phyloP scores from a whole-genome alignment of 257 asterid species.

The Nicotiana attenuata region DNA sequence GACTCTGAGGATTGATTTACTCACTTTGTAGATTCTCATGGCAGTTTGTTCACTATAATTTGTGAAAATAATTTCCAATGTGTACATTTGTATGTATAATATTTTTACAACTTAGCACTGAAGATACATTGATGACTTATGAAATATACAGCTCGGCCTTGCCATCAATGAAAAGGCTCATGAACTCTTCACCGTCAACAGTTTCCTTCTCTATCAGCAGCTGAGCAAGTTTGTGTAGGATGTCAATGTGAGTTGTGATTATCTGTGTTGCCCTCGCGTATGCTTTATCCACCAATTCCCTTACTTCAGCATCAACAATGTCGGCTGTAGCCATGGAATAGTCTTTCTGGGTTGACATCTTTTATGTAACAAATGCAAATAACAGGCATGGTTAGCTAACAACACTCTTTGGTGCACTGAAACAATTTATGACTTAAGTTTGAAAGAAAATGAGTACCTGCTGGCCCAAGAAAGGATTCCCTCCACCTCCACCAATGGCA shows the following conservation, averaged over 20 bases:
- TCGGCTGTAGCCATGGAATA: slow-evolving; percentile 99
- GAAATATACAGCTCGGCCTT: slow-evolving; percentile 68
- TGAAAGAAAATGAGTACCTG: slow-evolving; percentile 38
- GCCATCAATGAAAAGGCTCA: slow-evolving; percentile 97
- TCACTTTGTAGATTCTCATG: slow-evolving; percentile 17
- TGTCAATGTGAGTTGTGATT: slow-evolving; percentile 61
- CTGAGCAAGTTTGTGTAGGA: slow-evolving; percentile 89
- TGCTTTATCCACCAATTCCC: slow-evolving; percentile 78
- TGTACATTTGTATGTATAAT: slow-evolving; percentile 18
- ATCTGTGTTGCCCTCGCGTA: slow-evolving; percentile 66
- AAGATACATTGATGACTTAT: slow-evolving; percentile 19
- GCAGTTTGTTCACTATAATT: slow-evolving; percentile 12
- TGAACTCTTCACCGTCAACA: slow-evolving; percentile 97
- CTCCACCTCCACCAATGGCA: slow-evolving; percentile 91
- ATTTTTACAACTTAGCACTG: slow-evolving; percentile 18
- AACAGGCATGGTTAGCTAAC: neutral
- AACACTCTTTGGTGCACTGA: neutral
- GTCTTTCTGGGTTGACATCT: slow-evolving; percentile 62
- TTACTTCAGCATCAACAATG: slow-evolving; percentile 80
- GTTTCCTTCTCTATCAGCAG: slow-evolving; percentile 86
- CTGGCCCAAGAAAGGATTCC: slow-evolving; percentile 92
- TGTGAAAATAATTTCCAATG: slow-evolving; percentile 25
- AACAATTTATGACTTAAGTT: neutral
- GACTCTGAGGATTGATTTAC: slow-evolving; percentile 25
- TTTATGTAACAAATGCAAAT: neutral